Percentiles rank a stretch among this genome's conserved stretches.
These are phyloP conservation scores for Diaporthe longicolla DNA, from an alignment of 2,329 filamentous ascomycete genomes.

Conservation along the genomic window DNA sequence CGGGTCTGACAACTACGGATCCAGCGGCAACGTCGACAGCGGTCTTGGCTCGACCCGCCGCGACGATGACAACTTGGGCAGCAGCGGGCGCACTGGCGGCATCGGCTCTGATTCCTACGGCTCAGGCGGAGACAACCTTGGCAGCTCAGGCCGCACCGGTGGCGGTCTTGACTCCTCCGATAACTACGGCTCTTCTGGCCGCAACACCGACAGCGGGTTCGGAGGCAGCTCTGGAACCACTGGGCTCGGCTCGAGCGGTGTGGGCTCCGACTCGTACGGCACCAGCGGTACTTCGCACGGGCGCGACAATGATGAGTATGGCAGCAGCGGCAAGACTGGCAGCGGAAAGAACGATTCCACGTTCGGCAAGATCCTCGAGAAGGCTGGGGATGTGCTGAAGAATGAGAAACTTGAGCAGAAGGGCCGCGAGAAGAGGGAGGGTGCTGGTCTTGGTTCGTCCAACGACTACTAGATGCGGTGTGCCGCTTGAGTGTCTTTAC, in stretches of 20 bases:
- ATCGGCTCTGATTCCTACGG: slow-evolving; percentile 28
- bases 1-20: not conserved
- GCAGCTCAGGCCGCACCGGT: slow-evolving; percentile 38
- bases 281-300: slow-evolving; percentile 39
- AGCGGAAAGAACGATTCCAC: slow-evolving; percentile 56
- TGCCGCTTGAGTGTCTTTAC: not conserved
- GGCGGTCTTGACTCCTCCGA: slow-evolving; percentile 23
- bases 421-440: slow-evolving; percentile 65
- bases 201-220: slow-evolving; percentile 23
- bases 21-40: slow-evolving; percentile 31
- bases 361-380: slow-evolving; percentile 71
- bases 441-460: slow-evolving; percentile 47
- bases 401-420: slow-evolving; percentile 63
- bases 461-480: slow-evolving; percentile 33
- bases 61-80: slow-evolving; percentile 43
- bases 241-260: slow-evolving; percentile 5
- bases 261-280: slow-evolving; percentile 39
- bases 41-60: slow-evolving; percentile 44
- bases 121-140: slow-evolving; percentile 38
- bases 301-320: slow-evolving; percentile 41
- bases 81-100: not conserved
- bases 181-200: slow-evolving; percentile 41
- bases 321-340: slow-evolving; percentile 44
- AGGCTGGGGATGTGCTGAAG: slow-evolving; percentile 65
- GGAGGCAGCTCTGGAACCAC: slow-evolving; percentile 34